Evolutionary conservation across 768 basidiomycete genomes (phyloP), one percentile per base, ranked within the genome.

Genomic region (Mrakia frigida): DNA sequence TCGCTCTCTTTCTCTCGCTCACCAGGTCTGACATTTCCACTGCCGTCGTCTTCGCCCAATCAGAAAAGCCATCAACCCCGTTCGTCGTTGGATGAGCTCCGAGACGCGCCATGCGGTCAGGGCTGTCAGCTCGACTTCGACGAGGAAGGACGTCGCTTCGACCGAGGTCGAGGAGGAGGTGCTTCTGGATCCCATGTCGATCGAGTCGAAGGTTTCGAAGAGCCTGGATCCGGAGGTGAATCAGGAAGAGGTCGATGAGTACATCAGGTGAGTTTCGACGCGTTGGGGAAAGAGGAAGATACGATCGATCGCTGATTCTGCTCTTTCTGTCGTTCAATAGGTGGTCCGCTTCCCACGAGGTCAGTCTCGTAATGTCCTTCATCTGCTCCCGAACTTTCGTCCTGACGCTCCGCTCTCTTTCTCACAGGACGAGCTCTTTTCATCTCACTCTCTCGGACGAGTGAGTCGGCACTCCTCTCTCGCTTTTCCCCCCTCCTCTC

Each of bases 51-150:
- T n/a, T 13, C 39, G 33, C 16, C 43, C 13, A 6, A 35, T 5
- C 63, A 68, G 65, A 21, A 68, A 68, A 39, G 39, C 65, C 13
- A 91, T 93, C 77, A 90, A 90, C 78, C 92, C 91, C 37, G 90
- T 93, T 14, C 87, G 90, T 39, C 87, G 89, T 25, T 92, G 91
- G 91, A 92, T 93, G 73, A 33, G 70, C 0, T 65, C 50, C 10
- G 59, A 61, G 14, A 39, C 63, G 7, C 63, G 63, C 9, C 63
- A 39, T 23, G 25, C 16, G 6, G 7, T 39, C 11, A 35, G 65
- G 7, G 9, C 39, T 4, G 65, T 41, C 25, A 68, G 65, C 46
- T 16, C 33, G 23, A 52, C 28, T 21, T 59, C 60, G 28, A 14
- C 50, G 6, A 13, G 73, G 33, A 35, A n/a, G 3, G 46, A 50